Evolutionary conservation across 352 stramenopile species (phyloP).

Genomic region (Globisporangium nagaii): DNA sequence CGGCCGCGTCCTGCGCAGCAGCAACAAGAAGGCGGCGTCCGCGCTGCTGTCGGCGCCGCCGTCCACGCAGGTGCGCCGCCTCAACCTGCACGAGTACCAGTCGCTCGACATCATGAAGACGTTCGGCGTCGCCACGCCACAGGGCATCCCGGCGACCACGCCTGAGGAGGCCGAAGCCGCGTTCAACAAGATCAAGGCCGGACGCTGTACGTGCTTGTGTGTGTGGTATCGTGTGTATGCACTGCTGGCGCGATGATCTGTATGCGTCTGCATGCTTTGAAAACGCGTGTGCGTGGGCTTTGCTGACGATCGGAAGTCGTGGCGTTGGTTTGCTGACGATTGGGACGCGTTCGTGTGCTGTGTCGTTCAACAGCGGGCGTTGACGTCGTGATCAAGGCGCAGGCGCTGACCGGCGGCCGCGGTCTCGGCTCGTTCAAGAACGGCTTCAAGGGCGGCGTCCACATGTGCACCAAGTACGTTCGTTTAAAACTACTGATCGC

Average conservation of each 20-base stretch:
- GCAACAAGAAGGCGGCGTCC: conserved; percentile 18
- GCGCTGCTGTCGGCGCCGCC: conserved; percentile 52
- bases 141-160: conserved; percentile 67
- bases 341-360: no score
- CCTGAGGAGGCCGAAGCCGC: conserved; percentile 75
- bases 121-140: conserved; percentile 74
- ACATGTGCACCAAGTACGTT: conserved; percentile 90
- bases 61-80: conserved; percentile 70
- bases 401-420: conserved; percentile 95
- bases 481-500: no score
- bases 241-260: background rate
- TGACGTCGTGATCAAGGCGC: conserved; percentile 95
- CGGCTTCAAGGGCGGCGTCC: conserved; percentile 96
- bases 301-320: no score
- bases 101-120: conserved; percentile 92
- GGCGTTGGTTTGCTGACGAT: background rate
- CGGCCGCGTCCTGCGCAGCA: conserved; percentile 36
- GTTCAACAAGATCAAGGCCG: conserved; percentile 75
- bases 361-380: conserved; percentile 43
- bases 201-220: conserved; percentile 44
- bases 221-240: background rate
- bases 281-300: background rate
- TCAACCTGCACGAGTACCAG: conserved; percentile 95
- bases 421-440: conserved; percentile 96
- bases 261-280: background rate